Base-by-base conservation (phyloP, 495 filamentous ascomycete genomes). In the Coniosporium apollinis region DNA sequence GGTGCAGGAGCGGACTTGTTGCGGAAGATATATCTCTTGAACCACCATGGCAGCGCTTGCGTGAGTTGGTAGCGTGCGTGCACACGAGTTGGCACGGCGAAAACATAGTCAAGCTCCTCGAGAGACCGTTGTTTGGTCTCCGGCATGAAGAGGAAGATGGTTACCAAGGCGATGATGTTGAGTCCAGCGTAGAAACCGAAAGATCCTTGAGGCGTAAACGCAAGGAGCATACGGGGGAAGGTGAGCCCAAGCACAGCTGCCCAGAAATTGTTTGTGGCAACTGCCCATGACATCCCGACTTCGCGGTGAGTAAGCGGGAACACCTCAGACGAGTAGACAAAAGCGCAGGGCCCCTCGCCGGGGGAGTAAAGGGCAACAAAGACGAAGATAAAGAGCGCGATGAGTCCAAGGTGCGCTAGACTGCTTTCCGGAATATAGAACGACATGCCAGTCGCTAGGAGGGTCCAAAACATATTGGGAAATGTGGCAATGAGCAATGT, bases 121-220 rank as follows among this genome's bases (percentile, higher is more conserved):
- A 85, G 67, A 3, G 78, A 81, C 20, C 70, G 66, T 49, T 81
- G 78, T 53, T 84, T 85, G 0, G 80, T 84, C 56, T 85, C 80
- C 5, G 76, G 77, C 4, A 87, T 62, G 57, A 66, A 82, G 33
- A 83, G 59, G 53, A 82, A 78, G 42, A 83, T 79, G 57, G 79
- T 63, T 19, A 73, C 43, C n/a, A 82, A 61, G 6, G 76, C 80
- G 18, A 72, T 56, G 11, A 81, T 50, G 44, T 85, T 85, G 38
- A 82, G 63, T 5, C 55, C 73, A 21, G 75, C 77, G 43, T 76
- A 79, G 46, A 74, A 72, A 28, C 59, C 58, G 28, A 77, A 54
- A 15, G 54, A 49, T 9, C 54, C 54, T 18, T 48, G 46, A 1
- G 37, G 39, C 11, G 44, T 43, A 31, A 53, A 34, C 10, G 44